These are phyloP conservation scores for Glycine tomentella DNA, from an alignment of 306 rosid genomes.

Conservation along the genomic window DNA sequence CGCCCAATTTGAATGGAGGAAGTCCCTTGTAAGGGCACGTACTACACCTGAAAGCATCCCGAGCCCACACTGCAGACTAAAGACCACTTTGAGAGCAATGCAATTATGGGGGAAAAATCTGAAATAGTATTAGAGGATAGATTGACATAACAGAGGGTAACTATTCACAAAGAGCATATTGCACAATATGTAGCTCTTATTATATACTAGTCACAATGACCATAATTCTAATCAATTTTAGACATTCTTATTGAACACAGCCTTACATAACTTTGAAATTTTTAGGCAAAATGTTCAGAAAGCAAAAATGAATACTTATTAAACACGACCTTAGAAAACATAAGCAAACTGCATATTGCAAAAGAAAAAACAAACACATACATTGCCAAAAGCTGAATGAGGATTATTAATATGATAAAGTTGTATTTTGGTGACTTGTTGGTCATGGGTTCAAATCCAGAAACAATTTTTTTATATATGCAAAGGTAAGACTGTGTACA, in stretches of 20 bases:
- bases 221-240: slow-evolving; percentile 13
- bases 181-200: neutral
- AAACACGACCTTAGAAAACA: slow-evolving; percentile 10
- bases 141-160: neutral
- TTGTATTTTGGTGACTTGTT: no score
- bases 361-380: slow-evolving; percentile 48
- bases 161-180: slow-evolving; percentile 10
- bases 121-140: slow-evolving; percentile 10
- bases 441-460: no score
- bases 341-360: neutral
- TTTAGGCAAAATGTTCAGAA: no score
- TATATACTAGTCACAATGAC: slow-evolving; percentile 1
- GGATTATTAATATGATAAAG: slow-evolving; percentile 78
- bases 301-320: slow-evolving; percentile 10
- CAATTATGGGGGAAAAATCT: neutral
- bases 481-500: no score
- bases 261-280: no score
- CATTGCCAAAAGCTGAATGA: slow-evolving; percentile 93
- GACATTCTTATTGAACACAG: neutral
- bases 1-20: slow-evolving; percentile 93
- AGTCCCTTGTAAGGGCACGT: slow-evolving; percentile 98
- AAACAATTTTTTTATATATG: no score
- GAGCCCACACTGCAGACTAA: slow-evolving; percentile 82
- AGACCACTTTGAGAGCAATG: slow-evolving; percentile 48
- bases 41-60: slow-evolving; percentile 97